Evolutionary conservation across 75 land plant species (phyloP), one percentile per base, ranked within the genome.

Genomic region (Cryptomeria japonica): DNA sequence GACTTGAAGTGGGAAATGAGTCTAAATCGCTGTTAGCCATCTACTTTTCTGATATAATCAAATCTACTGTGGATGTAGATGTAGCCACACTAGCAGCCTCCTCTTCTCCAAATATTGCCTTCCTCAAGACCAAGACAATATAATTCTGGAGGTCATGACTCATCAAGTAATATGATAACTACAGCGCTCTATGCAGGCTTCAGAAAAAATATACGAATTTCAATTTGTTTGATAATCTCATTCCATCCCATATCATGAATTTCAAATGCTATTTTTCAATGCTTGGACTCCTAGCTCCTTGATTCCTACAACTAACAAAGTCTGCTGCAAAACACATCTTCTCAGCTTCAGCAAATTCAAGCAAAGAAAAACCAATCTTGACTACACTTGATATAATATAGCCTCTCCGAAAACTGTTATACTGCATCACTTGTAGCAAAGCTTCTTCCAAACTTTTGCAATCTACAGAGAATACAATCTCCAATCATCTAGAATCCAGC

Each of bases 171-270:
- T 88, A 92, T 97, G 87, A 95, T 90, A 22, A 96, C 87, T 72
- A 91, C 85, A 61, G 68, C 38, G 87, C 95, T 93, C 77, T 95
- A 93, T 47, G 93, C 91, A 89, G 94, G 92, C 93, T 94, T 94
- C 51, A 93, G 87, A 77, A 95, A 92, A 86, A 97, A 92, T 75
- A 97, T 92, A 11, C 94, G 90, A 88, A 91, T 93, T 88, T 95
- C 96, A 87, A 96, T 93, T 82, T 95, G 99, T 87, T 97, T 94
- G 85, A 97, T 92, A 68, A 97, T 97, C 96, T 96, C 99, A 90
- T 94, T 94, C 73, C 97, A 91, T 61, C 97, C 93, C 93, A 97
- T 95, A 41, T 97, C 97, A 95, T 97, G 95, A 78, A 93, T 92
- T 49, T 96, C 95, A 91, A 97, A 97, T 47, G 94, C 88, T 85